Evolutionary conservation across 768 basidiomycete genomes (phyloP).

Genomic region (Gloeopeniophorella convolvens): DNA sequence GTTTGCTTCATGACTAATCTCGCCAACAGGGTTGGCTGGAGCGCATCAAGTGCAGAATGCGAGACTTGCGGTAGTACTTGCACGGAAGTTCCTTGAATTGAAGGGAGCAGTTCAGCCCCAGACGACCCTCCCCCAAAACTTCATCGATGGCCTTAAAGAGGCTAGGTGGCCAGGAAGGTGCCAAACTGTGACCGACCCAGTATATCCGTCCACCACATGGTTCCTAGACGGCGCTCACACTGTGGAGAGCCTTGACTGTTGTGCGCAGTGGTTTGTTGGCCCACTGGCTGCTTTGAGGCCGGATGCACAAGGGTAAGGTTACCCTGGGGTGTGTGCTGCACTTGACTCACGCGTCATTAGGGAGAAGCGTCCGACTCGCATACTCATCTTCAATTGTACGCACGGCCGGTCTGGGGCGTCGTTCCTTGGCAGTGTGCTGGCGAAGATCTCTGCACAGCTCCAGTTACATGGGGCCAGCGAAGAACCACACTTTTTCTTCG

Average conservation of each 20-base stretch:
- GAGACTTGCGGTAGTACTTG: constrained; percentile 70
- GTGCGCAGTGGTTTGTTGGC: constrained; percentile 81
- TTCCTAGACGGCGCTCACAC: constrained; percentile 97
- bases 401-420: constrained; percentile 73
- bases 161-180: constrained; percentile 94
- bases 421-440: constrained; percentile 59
- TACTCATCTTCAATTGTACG: constrained; percentile 94
- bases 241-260: constrained; percentile 78
- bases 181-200: constrained; percentile 69
- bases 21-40: constrained; percentile 67
- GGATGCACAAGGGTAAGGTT: constrained; percentile 12
- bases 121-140: constrained; percentile 40
- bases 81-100: constrained; percentile 52
- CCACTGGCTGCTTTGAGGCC: constrained; percentile 45
- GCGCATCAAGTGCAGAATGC: constrained; percentile 86
- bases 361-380: constrained; percentile 35
- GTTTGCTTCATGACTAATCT: constrained; percentile 4
- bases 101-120: constrained; percentile 26
- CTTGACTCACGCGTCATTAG: background rate
- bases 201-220: constrained; percentile 56
- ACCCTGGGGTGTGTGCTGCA: background rate
- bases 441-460: constrained; percentile 44
- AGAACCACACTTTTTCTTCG: constrained; percentile 50
- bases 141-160: constrained; percentile 55
- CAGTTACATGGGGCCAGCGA: constrained; percentile 34